Base-by-base conservation (phyloP, 257 asterid genomes). In the Rauvolfia tetraphylla region DNA sequence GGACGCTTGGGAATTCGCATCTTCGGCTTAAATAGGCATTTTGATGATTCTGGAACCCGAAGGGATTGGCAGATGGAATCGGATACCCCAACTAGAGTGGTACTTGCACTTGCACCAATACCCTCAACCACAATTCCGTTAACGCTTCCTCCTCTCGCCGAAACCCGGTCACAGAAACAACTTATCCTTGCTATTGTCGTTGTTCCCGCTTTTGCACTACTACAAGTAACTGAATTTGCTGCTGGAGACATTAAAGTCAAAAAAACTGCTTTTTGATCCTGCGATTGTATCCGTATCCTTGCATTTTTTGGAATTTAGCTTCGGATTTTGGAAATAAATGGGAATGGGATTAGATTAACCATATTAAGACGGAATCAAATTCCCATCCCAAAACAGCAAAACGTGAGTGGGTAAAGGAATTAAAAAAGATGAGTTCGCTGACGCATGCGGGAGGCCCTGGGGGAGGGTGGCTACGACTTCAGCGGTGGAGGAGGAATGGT, bases 1-100 rank as follows among this genome's bases (percentile, higher is more conserved):
- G 75, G 93, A 63, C 83, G 90, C 84, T 74, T 89, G 44, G 91
- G 86, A 58, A 89, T 68, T 78, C 91, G 96, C 96, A 92, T 92
- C 87, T 57, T 87, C 49, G 74, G 5, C 80, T 90, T 89, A 90
- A 74, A 90, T 88, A 87, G 77, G 78, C 92, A 87, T 89, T 75
- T 76, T 41, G 72, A 56, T 12, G 57, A 33, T 58, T 68, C 66
- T 71, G 74, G 66, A 25, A 68, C 71, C 70, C 69, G 61, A 80
- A 67, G 80, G 42, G 75, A 75, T 66, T 72, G 78, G 57, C 76
- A 73, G 73, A 75, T 58, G 66, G 89, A 80, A 81, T 82, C 78
- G 51, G 87, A 86, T 85, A 53, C 87, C 33, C 80, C 85, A 31
- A 76, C 23, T 67, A 65, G 53, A 73, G 4, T 33, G 56, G 7